Evolutionary conservation across 495 filamentous ascomycete species (phyloP), one percentile per base, ranked within the genome.

Genomic region (Xanthoparmelia taractica): DNA sequence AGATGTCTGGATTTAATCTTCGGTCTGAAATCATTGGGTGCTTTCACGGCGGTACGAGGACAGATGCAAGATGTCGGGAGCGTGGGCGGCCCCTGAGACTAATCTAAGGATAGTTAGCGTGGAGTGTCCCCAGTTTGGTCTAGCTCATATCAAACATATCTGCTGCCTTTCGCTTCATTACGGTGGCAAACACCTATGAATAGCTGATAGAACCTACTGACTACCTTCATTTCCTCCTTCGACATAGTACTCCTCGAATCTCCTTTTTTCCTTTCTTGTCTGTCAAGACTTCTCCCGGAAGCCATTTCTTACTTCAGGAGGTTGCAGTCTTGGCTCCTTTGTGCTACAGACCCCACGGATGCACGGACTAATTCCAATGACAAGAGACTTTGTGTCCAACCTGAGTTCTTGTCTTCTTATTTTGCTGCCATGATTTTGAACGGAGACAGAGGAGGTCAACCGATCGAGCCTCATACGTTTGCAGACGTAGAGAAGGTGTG

Each of bases 401-500:
- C n/a, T 54, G 10, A 20, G 2, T 31, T 33, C 17, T 31, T 29
- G 33, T 33, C 50, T 18, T 18, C 15, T 4, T 18, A 20, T 25
- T 20, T 7, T 54, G 29, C 33, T 54, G 7, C 50, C 50, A 54
- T 54, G 50, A 20, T 15, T 54, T 25, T 54, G 50, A 20, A 8
- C 6, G 15, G 29, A 20, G 50, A 54, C 17, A 33, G 29, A 4
- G 29, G 4, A 10, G 4, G 23, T 52, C 48, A 31, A 52, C 31
- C 63, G 23, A 59, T 40, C 43, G 59, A 45, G 40, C 60, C 48
- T 27, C 25, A 50, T 38, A 31, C 25, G 11, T 27, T 61, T 13
- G 62, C 45, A 43, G 58, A 65, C 10, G 65, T 60, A 47, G 57
- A 57, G 36, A 57, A 65, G 62, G 61, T 58, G 54, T 17, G 38